phyloP scores from a whole-genome alignment of 2,329 filamentous ascomycete species.

The Albifimbria verrucaria region DNA sequence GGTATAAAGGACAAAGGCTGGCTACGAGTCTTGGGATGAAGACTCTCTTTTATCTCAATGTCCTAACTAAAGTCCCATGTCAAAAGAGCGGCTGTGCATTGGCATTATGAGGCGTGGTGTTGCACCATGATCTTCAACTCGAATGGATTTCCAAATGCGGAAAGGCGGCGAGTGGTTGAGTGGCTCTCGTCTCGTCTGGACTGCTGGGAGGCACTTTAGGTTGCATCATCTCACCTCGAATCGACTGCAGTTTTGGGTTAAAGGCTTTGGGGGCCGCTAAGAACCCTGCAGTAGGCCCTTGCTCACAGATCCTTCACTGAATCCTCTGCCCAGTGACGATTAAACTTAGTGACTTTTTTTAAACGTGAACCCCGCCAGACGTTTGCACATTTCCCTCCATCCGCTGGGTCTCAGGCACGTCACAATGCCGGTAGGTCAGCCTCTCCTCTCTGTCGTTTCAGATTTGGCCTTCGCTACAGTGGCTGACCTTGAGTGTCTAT shows the following conservation, averaged over 20 bases:
- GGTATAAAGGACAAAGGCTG: no score
- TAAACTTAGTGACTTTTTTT: no score
- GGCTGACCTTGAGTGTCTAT: not conserved
- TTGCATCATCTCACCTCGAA: no score
- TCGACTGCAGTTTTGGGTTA: not conserved
- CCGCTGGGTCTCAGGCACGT: not conserved
- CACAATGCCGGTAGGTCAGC: conserved; percentile 20
- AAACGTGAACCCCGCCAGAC: not conserved
- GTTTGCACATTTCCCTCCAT: not conserved
- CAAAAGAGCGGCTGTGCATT: not conserved
- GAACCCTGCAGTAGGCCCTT: not conserved
- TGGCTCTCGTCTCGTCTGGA: no score
- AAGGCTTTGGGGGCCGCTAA: not conserved
- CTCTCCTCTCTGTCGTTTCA: not conserved
- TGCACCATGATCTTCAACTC: not conserved
- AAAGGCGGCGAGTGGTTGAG: no score
- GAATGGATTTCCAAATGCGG: not conserved
- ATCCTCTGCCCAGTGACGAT: no score
- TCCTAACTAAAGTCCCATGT: not conserved
- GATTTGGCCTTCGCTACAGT: no score
- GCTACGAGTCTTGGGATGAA: no score
- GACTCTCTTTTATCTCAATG: no score
- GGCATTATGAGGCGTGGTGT: not conserved
- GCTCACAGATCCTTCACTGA: not conserved
- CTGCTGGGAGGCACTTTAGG: no score